phyloP scores from a whole-genome alignment of 352 stramenopile genomes.

The Pilasporangium apinafurcum region DNA sequence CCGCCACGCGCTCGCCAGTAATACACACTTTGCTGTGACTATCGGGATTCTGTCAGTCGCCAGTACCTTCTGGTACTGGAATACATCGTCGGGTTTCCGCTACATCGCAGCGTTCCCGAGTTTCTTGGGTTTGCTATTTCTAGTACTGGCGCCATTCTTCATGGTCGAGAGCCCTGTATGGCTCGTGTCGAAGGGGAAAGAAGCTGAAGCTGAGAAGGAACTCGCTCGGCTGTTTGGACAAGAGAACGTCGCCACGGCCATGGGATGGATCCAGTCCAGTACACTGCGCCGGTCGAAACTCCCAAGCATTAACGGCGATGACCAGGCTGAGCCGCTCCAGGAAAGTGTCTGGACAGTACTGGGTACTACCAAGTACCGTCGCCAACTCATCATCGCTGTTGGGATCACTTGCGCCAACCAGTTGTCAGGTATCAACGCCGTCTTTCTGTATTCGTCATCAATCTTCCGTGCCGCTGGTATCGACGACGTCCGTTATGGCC shows the following conservation, averaged over 20 bases:
- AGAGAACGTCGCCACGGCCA: slow-evolving; percentile 23
- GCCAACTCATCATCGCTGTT: slow-evolving; percentile 27
- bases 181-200: slow-evolving; percentile 31
- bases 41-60: slow-evolving; percentile 36
- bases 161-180: slow-evolving; percentile 49
- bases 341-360: too few species aligned
- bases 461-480: slow-evolving; percentile 36
- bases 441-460: slow-evolving; percentile 47
- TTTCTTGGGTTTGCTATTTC: slow-evolving; percentile 31
- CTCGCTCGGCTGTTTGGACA: slow-evolving; percentile 26
- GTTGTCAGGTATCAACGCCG: slow-evolving; percentile 46
- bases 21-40: slow-evolving; percentile 28
- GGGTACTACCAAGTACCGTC: too few species aligned
- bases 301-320: too few species aligned
- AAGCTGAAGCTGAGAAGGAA: slow-evolving; percentile 18
- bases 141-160: slow-evolving; percentile 28
- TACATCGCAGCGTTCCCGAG: slow-evolving; percentile 54
- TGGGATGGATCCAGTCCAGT: slow-evolving; percentile 23
- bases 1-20: too few species aligned
- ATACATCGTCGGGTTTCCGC: slow-evolving; percentile 45
- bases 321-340: too few species aligned
- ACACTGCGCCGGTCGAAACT: too few species aligned
- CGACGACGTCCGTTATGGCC: slow-evolving; percentile 25
- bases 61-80: slow-evolving; percentile 45
- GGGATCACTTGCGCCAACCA: slow-evolving; percentile 28